Evolutionary conservation across 768 basidiomycete genomes (phyloP).

Genomic region (Fistulinella prunicolor): DNA sequence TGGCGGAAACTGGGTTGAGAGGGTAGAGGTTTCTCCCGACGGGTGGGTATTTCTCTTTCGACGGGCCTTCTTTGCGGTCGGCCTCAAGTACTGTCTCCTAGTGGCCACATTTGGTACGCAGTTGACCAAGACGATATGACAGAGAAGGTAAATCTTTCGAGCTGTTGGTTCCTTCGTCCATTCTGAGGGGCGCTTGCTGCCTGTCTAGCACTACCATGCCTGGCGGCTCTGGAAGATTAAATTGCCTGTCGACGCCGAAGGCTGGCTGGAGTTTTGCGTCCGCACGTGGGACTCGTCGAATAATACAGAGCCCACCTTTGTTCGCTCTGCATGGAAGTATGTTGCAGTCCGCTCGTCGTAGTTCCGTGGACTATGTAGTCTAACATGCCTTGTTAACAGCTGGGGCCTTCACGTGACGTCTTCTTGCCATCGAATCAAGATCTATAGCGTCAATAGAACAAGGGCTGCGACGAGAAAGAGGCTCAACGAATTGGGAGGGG

Average conservation of each 20-base stretch:
- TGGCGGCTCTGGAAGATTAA: conserved; percentile 54
- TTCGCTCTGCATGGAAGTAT: conserved; percentile 55
- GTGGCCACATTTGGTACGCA: conserved; percentile 17
- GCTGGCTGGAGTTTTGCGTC: conserved; percentile 55
- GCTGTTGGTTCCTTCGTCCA: conserved; percentile 4
- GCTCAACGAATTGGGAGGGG: conserved; percentile 38
- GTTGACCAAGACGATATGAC: conserved; percentile 15
- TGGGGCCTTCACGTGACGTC: conserved; percentile 56
- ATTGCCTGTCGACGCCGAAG: conserved; percentile 51
- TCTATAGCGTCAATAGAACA: conserved; percentile 50
- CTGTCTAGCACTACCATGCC: conserved; percentile 46
- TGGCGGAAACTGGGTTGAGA: conserved; percentile 52
- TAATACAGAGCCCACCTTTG: conserved; percentile 55
- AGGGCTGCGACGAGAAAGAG: conserved; percentile 42
- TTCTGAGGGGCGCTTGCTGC: background rate
- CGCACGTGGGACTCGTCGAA: conserved; percentile 57
- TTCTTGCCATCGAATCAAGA: conserved; percentile 50
- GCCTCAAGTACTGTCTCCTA: background rate
- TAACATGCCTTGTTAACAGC: conserved; percentile 22
- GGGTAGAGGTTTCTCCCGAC: conserved; percentile 47
- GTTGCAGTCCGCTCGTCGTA: conserved; percentile 10
- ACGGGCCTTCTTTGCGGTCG: background rate
- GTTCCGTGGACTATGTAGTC: background rate
- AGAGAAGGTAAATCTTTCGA: conserved; percentile 9
- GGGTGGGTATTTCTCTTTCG: background rate